These are phyloP conservation scores for Fusarium odoratissimum DNA, from an alignment of 2,329 filamentous ascomycete species.

Conservation along the genomic window DNA sequence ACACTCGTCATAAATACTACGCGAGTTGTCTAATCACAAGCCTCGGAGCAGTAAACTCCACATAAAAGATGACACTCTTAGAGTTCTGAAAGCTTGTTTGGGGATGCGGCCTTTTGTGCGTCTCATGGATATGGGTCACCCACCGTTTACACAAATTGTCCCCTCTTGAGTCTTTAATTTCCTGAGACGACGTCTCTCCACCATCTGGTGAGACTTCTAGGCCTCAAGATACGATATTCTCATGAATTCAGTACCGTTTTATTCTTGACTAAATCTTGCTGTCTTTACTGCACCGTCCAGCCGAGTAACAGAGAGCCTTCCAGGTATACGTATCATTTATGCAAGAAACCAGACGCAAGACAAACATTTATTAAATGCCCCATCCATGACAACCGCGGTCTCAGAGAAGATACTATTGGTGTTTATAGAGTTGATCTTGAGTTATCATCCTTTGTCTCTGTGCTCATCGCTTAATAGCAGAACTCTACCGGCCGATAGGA, in stretches of 20 bases:
- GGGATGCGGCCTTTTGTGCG: background rate
- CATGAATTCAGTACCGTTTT: background rate
- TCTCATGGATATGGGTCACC: too few relatives aligned
- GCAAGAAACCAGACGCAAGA: background rate
- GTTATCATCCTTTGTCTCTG: background rate
- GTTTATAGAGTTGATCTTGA: accelerated
- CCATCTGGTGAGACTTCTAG: background rate
- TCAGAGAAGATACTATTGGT: background rate
- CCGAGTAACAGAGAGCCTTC: background rate
- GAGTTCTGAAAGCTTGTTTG: background rate
- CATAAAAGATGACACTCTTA: background rate
- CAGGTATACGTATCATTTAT: background rate
- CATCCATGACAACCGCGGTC: background rate
- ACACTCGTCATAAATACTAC: too few relatives aligned
- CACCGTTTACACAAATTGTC: background rate
- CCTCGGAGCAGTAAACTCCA: background rate
- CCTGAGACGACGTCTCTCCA: background rate
- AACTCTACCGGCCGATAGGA: background rate
- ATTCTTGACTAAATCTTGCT: background rate
- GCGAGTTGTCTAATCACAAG: background rate
- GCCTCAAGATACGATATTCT: too few relatives aligned
- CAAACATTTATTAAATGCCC: background rate
- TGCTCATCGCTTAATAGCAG: background rate
- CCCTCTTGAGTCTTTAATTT: too few relatives aligned
- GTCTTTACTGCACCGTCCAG: background rate